A percentile compares a stretch with the other conserved stretches of the same genome.
These are phyloP conservation scores for Quaeritorhiza haematococci DNA, from an alignment of 371 early-diverging fungal genomes.

Conservation along the genomic window DNA sequence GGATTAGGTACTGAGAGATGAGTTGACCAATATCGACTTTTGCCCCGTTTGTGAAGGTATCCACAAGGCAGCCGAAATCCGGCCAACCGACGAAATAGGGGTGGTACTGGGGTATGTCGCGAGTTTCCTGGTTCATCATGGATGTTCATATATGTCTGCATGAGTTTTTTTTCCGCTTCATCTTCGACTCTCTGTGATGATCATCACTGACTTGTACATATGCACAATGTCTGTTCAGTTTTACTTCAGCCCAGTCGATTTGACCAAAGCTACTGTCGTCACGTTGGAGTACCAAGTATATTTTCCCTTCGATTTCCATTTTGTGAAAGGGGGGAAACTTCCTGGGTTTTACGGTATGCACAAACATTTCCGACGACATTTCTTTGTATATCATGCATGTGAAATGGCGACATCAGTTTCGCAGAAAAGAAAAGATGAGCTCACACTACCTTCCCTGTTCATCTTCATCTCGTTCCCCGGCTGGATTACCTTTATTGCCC, in stretches of 20 bases:
- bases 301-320: constrained; percentile 47
- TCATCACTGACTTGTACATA: too few species aligned
- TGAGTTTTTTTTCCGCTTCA: background rate
- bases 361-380: too few species aligned
- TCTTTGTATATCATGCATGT: background rate
- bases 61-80: constrained; percentile 42
- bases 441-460: background rate
- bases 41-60: constrained; percentile 15
- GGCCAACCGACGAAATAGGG: constrained; percentile 24
- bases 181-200: background rate
- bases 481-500: background rate
- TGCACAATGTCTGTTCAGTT: constrained; percentile 16
- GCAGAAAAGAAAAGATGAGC: background rate
- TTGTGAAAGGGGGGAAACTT: constrained; percentile 54
- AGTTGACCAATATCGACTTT: too few species aligned
- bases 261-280: constrained; percentile 26
- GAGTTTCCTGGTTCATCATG: background rate
- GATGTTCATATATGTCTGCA: background rate
- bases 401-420: background rate
- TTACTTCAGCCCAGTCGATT: constrained; percentile 39
- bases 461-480: background rate
- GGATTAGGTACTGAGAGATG: too few species aligned
- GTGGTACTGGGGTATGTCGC: constrained; percentile 39
- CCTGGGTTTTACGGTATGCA: constrained; percentile 45
- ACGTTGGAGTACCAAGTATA: constrained; percentile 45